Conservation (phyloP, 129 eudicot species). For the Saussurea involucrata region DNA sequence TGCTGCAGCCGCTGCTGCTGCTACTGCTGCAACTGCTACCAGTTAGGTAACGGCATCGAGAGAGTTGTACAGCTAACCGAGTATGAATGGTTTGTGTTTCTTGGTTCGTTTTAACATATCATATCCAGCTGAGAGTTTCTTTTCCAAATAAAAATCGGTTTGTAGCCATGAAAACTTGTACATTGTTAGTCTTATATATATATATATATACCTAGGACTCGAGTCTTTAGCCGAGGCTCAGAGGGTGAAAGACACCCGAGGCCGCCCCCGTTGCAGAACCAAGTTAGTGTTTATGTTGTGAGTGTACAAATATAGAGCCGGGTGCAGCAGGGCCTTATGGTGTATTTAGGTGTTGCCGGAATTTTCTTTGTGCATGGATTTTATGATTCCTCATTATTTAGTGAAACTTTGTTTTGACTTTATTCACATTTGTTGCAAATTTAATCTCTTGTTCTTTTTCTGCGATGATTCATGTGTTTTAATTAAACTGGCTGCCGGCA, state of each 20-base stretch:
- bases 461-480: background rate
- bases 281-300: conserved; percentile 37
- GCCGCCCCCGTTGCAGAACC: conserved; percentile 57
- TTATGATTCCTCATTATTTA: conserved; percentile 25
- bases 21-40: conserved; percentile 2
- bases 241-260: conserved; percentile 53
- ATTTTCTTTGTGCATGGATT: conserved; percentile 45
- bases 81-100: conserved; percentile 42
- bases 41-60: conserved; percentile 35
- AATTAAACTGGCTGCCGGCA: background rate
- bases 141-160: conserved; percentile 49
- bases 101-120: conserved; percentile 36
- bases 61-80: conserved; percentile 96
- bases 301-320: conserved; percentile 64
- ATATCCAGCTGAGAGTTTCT: conserved; percentile 37
- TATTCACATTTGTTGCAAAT: background rate
- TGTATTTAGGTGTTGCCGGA: conserved; percentile 47
- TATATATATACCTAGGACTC: conserved; percentile 63
- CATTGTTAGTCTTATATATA: conserved; percentile 46
- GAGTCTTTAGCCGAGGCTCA: conserved; percentile 67
- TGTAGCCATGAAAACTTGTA: conserved; percentile 69
- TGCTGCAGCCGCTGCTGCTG: conserved; percentile 38
- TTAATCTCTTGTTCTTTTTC: background rate
- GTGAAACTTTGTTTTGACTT: conserved; percentile 20
- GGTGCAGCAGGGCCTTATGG: conserved; percentile 57